phyloP scores from a whole-genome alignment of 148 eudicot genomes.

The Amaranthus palmeri region DNA sequence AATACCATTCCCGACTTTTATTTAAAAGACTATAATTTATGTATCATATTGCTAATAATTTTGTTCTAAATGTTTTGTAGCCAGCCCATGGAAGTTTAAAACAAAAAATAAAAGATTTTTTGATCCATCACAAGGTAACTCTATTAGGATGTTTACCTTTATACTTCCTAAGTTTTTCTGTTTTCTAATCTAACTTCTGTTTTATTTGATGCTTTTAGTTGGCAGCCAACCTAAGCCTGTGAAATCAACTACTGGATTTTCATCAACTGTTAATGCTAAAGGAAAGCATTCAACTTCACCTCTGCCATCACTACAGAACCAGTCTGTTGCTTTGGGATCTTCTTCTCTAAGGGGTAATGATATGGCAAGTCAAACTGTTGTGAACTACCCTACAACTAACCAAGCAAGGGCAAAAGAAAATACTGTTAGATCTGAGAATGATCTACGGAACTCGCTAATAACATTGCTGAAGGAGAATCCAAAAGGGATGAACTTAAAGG shows the following conservation, averaged over 20 bases:
- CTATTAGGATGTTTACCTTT: slow-evolving; percentile 6
- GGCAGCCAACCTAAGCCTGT: slow-evolving; percentile 62
- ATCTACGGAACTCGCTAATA: slow-evolving; percentile 56
- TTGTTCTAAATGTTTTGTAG: slow-evolving; percentile 31
- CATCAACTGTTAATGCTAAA: slow-evolving; percentile 42
- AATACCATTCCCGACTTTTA: too few relatives aligned
- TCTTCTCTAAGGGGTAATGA: slow-evolving; percentile 49
- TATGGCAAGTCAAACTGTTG: slow-evolving; percentile 34
- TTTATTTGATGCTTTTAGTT: slow-evolving; percentile 25
- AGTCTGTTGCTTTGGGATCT: slow-evolving; percentile 49
- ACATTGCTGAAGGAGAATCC: slow-evolving; percentile 61
- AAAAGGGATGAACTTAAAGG: slow-evolving; percentile 91
- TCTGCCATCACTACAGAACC: slow-evolving; percentile 59
- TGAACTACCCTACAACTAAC: slow-evolving; percentile 35
- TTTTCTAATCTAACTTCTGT: slow-evolving; percentile 13
- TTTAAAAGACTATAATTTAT: neutral
- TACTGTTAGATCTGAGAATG: slow-evolving; percentile 41
- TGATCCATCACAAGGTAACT: slow-evolving; percentile 66
- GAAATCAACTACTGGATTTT: slow-evolving; percentile 47
- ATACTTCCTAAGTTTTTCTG: slow-evolving; percentile 4
- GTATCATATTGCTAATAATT: slow-evolving; percentile 13
- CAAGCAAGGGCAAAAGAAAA: slow-evolving; percentile 38
- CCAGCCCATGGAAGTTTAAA: slow-evolving; percentile 65
- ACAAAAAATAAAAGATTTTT: slow-evolving; percentile 63
- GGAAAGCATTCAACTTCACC: slow-evolving; percentile 75